phyloP scores from a whole-genome alignment of 148 eudicot genomes.

The Camellia lanceoleosa region DNA sequence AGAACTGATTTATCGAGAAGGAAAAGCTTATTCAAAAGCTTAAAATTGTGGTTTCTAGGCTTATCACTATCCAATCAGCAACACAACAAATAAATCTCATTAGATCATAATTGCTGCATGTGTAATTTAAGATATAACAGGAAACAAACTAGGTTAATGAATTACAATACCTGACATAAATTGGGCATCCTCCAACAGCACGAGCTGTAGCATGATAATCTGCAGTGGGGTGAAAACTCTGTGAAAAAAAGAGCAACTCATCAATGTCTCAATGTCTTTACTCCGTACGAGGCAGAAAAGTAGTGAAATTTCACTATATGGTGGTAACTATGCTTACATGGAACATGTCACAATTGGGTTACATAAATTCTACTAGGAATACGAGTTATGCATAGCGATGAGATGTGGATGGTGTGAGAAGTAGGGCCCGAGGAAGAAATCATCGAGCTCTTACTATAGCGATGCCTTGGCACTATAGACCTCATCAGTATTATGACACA shows the following conservation, averaged over 20 bases:
- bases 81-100: background rate
- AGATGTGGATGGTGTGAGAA: slow-evolving; percentile 91
- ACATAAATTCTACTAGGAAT: slow-evolving; percentile 96
- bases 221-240: slow-evolving; percentile 96
- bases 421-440: slow-evolving; percentile 91
- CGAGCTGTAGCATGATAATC: slow-evolving; percentile 97
- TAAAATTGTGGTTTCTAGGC: slow-evolving; percentile 86
- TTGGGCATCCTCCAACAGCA: slow-evolving; percentile 83
- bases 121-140: background rate
- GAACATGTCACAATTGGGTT: slow-evolving; percentile 99
- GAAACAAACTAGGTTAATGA: background rate
- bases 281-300: background rate
- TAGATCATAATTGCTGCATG: background rate
- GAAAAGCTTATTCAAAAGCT: slow-evolving; percentile 76
- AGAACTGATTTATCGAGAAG: slow-evolving; percentile 94
- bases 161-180: slow-evolving; percentile 71
- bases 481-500: slow-evolving; percentile 92
- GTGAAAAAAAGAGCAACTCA: slow-evolving; percentile 17
- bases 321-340: slow-evolving; percentile 53
- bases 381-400: too few species aligned
- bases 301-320: background rate
- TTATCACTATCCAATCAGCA: slow-evolving; percentile 59
- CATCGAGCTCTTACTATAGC: slow-evolving; percentile 86
- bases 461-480: slow-evolving; percentile 68
- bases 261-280: slow-evolving; percentile 4